Percentiles rank a stretch among this genome's conserved stretches.
Conservation (phyloP, 345 rosid species). For the Luvunga scandens region DNA sequence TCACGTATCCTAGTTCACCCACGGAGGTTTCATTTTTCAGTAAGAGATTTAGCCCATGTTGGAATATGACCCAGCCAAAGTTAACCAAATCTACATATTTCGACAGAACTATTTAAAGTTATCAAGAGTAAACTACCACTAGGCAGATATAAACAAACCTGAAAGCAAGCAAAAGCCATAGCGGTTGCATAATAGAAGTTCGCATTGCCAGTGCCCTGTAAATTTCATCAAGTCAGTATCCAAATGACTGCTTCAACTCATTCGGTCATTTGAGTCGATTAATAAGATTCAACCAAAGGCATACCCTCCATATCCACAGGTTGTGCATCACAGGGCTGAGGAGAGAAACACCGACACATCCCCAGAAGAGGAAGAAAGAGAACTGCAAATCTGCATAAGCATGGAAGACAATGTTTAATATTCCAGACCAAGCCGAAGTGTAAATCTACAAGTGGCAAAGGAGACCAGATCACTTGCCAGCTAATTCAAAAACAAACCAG, state of each 20-base stretch:
- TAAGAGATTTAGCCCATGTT: not conserved
- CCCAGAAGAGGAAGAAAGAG: conserved; percentile 88
- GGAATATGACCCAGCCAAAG: not conserved
- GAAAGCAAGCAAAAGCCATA: conserved; percentile 87
- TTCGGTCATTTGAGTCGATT: not conserved
- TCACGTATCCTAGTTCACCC: not conserved
- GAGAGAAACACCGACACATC: conserved; percentile 84
- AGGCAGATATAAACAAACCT: conserved; percentile 43
- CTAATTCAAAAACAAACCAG: conserved; percentile 76
- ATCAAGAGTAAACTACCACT: not conserved
- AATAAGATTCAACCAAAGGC: conserved; percentile 8
- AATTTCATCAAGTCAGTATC: conserved; percentile 20
- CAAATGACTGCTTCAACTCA: not conserved
- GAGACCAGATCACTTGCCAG: conserved; percentile 46
- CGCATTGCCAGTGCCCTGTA: conserved; percentile 96
- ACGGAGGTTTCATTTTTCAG: not conserved
- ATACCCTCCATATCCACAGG: conserved; percentile 98
- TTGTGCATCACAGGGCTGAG: conserved; percentile 99
- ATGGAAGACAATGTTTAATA: conserved; percentile 20
- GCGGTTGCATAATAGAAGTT: conserved; percentile 97
- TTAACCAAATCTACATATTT: not conserved
- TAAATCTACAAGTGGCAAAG: conserved; percentile 9
- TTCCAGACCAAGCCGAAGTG: conserved; percentile 9
- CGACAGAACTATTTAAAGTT: not conserved
- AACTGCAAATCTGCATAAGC: conserved; percentile 68